Conservation (phyloP, 495 filamentous ascomycete species). For the Extremus antarcticus region DNA sequence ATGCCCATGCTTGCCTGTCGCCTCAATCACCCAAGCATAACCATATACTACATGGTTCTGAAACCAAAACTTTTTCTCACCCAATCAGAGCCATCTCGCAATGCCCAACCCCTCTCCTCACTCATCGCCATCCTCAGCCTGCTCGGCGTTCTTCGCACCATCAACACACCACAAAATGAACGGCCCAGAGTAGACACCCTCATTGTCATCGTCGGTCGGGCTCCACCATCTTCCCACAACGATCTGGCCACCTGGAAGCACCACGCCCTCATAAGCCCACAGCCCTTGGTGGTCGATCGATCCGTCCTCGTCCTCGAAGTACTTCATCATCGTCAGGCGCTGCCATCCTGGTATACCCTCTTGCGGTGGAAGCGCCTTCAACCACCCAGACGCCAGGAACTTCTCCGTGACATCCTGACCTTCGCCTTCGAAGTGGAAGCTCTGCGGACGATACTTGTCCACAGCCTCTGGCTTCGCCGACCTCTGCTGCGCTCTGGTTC, state of each 20-base stretch:
- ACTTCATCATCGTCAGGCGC: constrained; percentile 33
- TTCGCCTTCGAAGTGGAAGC: constrained; percentile 12
- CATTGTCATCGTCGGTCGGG: constrained; percentile 7
- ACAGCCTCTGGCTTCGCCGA: not conserved
- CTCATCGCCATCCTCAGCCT: too few relatives aligned
- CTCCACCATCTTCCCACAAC: constrained; percentile 33
- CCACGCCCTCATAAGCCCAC: constrained; percentile 35
- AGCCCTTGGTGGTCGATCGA: constrained; percentile 18
- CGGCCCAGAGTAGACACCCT: constrained; percentile 22
- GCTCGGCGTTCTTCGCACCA: constrained; percentile 1
- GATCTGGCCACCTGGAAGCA: constrained; percentile 31
- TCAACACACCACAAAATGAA: constrained; percentile 21
- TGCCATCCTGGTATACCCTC: constrained; percentile 30
- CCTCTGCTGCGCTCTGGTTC: constrained; percentile 27
- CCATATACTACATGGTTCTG: too few relatives aligned
- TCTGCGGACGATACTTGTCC: constrained; percentile 10
- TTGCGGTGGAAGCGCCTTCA: constrained; percentile 29
- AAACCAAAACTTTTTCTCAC: too few relatives aligned
- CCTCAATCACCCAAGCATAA: too few relatives aligned
- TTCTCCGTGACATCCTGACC: constrained; percentile 20
- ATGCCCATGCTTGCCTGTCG: too few relatives aligned
- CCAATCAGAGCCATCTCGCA: too few relatives aligned
- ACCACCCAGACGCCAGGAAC: constrained; percentile 27
- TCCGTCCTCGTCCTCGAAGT: constrained; percentile 18
- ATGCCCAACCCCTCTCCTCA: too few relatives aligned